Conservation (phyloP, 441 rosid species). For the Gossypium trilobum region DNA sequence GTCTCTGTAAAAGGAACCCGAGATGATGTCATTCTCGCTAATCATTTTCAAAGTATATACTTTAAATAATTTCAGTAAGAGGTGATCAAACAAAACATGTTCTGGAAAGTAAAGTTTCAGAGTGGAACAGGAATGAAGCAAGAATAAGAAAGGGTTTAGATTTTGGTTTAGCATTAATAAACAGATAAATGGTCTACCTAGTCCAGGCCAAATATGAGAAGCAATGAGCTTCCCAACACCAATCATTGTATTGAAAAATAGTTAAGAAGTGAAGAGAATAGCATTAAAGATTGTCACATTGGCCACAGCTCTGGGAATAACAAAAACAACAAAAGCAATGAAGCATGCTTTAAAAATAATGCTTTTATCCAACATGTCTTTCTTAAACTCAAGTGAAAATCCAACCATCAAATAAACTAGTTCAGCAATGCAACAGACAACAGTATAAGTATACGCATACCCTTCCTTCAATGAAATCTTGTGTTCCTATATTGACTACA, state of each 20-base stretch:
- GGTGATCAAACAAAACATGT: not conserved
- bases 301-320: not conserved
- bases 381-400: not conserved
- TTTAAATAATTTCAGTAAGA: not conserved
- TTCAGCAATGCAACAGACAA: not conserved
- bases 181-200: not conserved
- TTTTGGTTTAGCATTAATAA: no score
- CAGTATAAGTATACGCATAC: slow-evolving; percentile 32
- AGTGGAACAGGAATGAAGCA: no score
- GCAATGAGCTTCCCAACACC: not conserved
- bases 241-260: not conserved
- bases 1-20: slow-evolving; percentile 51
- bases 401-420: not conserved
- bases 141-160: no score
- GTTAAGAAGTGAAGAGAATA: not conserved
- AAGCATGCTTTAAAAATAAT: slow-evolving; percentile 4
- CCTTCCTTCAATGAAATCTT: slow-evolving; percentile 91
- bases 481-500: slow-evolving; percentile 86
- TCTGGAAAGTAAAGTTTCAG: no score
- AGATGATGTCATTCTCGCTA: slow-evolving; percentile 6
- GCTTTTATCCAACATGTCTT: not conserved
- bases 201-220: not conserved
- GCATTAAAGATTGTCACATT: not conserved
- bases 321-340: not conserved
- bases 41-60: slow-evolving; percentile 2